Evolutionary conservation across 768 basidiomycete species (phyloP).

Genomic region (Podaxis sp.): DNA sequence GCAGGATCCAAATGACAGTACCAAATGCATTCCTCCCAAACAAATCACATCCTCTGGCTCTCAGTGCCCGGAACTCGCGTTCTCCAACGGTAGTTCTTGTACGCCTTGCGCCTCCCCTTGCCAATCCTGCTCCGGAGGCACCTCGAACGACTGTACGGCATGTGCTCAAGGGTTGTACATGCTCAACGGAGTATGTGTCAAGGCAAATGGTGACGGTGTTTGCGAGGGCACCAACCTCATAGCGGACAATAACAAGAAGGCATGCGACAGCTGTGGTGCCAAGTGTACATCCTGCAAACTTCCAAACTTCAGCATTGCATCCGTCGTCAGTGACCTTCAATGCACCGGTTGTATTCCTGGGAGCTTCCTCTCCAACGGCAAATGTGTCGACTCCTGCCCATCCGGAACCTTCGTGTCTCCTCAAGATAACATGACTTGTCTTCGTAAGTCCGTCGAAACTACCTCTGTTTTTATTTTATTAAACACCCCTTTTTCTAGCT

Average conservation of each 20-base stretch:
- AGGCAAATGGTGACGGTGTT: slow-evolving; percentile 59
- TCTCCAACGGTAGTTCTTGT: slow-evolving; percentile 49
- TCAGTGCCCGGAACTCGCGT: slow-evolving; percentile 62
- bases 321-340: slow-evolving; percentile 59
- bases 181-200: slow-evolving; percentile 65
- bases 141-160: slow-evolving; percentile 62
- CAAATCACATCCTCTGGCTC: slow-evolving; percentile 49
- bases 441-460: slow-evolving; percentile 30
- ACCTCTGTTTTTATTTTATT: background rate
- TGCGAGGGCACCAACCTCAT: slow-evolving; percentile 65
- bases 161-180: slow-evolving; percentile 59
- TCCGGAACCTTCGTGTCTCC: slow-evolving; percentile 68
- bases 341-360: slow-evolving; percentile 80
- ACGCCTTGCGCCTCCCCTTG: slow-evolving; percentile 58
- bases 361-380: slow-evolving; percentile 64
- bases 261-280: slow-evolving; percentile 78
- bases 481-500: slow-evolving; percentile 27
- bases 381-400: slow-evolving; percentile 69
- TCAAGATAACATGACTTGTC: slow-evolving; percentile 69
- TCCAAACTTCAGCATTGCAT: slow-evolving; percentile 60
- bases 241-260: slow-evolving; percentile 72
- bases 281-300: slow-evolving; percentile 77
- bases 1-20: slow-evolving; percentile 54
- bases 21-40: slow-evolving; percentile 55
- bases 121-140: slow-evolving; percentile 60